phyloP scores from a whole-genome alignment of 306 rosid genomes.

The Casuarina equisetifolia region DNA sequence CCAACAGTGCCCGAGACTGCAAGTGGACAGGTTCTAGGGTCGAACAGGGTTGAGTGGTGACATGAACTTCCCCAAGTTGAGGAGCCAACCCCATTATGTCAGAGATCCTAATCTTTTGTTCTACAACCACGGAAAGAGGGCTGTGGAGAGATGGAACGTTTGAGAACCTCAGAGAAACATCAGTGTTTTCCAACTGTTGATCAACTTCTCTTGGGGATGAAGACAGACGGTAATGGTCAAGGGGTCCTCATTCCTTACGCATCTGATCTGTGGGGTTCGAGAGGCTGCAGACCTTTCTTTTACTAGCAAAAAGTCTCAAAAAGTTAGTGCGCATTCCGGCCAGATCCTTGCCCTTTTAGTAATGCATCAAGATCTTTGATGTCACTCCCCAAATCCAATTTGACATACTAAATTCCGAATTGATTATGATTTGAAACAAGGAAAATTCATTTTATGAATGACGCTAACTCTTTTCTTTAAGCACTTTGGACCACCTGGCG shows the following conservation, averaged over 20 bases:
- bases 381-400: conserved; percentile 20
- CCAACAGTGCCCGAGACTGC: neutral
- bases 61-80: conserved; percentile 46
- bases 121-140: neutral
- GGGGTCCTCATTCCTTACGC: conserved; percentile 10
- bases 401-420: neutral
- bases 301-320: conserved; percentile 16
- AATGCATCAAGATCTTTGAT: conserved; percentile 28
- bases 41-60: conserved; percentile 26
- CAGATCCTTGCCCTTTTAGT: conserved; percentile 32
- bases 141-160: neutral
- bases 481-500: too few species aligned
- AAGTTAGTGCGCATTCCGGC: conserved; percentile 42
- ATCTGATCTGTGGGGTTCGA: conserved; percentile 51
- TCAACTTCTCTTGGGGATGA: neutral
- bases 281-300: conserved; percentile 46
- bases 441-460: neutral
- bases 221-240: neutral
- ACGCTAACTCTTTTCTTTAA: too few species aligned
- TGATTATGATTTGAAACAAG: neutral
- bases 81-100: conserved; percentile 53
- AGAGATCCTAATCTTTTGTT: neutral
- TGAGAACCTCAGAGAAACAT: conserved; percentile 15
- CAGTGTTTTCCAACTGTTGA: conserved; percentile 33
- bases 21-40: conserved; percentile 22